Base-by-base conservation (phyloP, 2,329 filamentous ascomycete genomes). In the Botryosphaeria dothidea region DNA sequence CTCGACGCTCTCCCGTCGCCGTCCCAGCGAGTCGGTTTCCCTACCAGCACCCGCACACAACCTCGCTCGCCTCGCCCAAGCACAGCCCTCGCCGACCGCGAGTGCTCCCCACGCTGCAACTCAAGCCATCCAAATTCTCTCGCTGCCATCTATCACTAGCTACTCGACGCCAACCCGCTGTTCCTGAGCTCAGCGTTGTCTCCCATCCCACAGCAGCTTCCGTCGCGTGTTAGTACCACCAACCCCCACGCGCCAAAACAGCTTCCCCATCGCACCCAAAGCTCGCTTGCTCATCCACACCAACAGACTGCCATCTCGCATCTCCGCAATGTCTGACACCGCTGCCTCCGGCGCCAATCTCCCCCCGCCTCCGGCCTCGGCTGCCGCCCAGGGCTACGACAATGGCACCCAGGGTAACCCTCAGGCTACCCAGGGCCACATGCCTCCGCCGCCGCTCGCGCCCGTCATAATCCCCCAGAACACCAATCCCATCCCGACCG, bases 401-500 rank as follows among this genome's bases (percentile, higher is more conserved):
- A 91, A 92, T 75, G 88, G 87, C 75, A 85, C 86, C 71, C 90
- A 92, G 80, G 80, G 79, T 71, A 90, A 90, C 75, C 85, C 85
- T 70, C 90, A 92, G 80, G 81, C 83, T 69, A 89, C 89, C 76
- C 85, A 88, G 68, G 81, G 86, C 70, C 91, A 95, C 78, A 93
- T 97, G 90, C 91, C 92, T 66, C 93, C 94, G 65, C 93, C 93
- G 67, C 91, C 93, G 70, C 88, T 97, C 67, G 91, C 96, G 51
- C 87, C 89, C 62, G 86, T 91, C 70, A 88, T 90, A 78, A 98
- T 98, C 74, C 93, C 94, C 29, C 92, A 95, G 80, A 98, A 97
- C 83, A 97, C 88, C 75, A 97, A 97, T 75, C 92, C 93, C 52
- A 95, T 97, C 74, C 93, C 93, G 56, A 96, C 92, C 31, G 92